These are phyloP conservation scores for Fusarium bactridioides DNA, from an alignment of 2,329 filamentous ascomycete species.

Conservation along the genomic window DNA sequence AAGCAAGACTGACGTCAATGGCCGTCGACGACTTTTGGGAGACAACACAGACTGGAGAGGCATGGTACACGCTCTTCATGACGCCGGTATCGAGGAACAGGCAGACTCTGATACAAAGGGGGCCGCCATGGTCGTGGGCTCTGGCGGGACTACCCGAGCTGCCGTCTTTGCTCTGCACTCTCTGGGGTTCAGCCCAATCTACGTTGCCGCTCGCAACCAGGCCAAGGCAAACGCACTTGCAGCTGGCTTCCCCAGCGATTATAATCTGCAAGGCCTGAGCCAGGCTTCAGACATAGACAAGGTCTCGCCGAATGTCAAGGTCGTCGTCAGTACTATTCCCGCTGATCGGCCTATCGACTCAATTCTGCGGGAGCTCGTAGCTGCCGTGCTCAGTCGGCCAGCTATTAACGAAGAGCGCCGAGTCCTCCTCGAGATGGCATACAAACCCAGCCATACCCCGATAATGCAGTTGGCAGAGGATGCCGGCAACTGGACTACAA, in stretches of 20 bases:
- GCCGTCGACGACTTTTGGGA: slow-evolving; percentile 69
- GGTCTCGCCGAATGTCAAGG: slow-evolving; percentile 61
- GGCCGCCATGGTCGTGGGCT: slow-evolving; percentile 84
- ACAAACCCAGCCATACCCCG: slow-evolving; percentile 84
- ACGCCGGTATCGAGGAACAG: slow-evolving; percentile 65
- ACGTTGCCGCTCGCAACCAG: slow-evolving; percentile 80
- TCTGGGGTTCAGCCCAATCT: slow-evolving; percentile 86
- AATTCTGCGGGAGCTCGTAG: slow-evolving; percentile 71
- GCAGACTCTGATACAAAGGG: slow-evolving; percentile 62
- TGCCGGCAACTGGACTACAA: slow-evolving; percentile 76
- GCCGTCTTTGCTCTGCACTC: slow-evolving; percentile 87
- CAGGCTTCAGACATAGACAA: slow-evolving; percentile 57
- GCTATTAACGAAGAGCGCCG: slow-evolving; percentile 51
- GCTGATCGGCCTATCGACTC: slow-evolving; percentile 84
- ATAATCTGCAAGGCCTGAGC: slow-evolving; percentile 72
- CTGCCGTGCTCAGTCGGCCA: slow-evolving; percentile 56
- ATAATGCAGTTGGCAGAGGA: slow-evolving; percentile 84
- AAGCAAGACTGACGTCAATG: slow-evolving; percentile 45
- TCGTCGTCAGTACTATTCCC: slow-evolving; percentile 90
- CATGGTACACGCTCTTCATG: slow-evolving; percentile 81
- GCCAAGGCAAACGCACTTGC: slow-evolving; percentile 73
- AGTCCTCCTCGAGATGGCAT: slow-evolving; percentile 93
- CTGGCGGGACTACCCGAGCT: slow-evolving; percentile 89
- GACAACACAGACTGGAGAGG: slow-evolving; percentile 97
- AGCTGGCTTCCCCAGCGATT: slow-evolving; percentile 75